Conservation (phyloP, 176 grass and related monocot genomes). For the Canna indica region DNA sequence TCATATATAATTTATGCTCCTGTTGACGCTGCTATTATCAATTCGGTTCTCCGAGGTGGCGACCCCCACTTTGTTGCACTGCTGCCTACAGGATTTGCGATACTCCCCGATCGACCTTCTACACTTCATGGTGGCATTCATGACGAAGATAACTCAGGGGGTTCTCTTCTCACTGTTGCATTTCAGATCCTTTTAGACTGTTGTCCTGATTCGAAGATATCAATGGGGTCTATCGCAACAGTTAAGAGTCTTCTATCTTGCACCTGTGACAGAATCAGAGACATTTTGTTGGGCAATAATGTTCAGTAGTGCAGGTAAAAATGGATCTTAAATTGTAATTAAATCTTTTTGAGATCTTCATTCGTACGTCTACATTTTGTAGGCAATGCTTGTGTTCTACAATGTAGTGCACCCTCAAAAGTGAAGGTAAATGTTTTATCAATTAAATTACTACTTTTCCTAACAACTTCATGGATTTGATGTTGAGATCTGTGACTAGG, state of each 20-base stretch:
- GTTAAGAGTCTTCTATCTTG: slow-evolving; percentile 18
- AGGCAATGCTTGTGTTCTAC: no score
- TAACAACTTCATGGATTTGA: no score
- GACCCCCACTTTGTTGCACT: slow-evolving; percentile 9
- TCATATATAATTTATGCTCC: slow-evolving; percentile 49
- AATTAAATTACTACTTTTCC: no score
- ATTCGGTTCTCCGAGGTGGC: slow-evolving; percentile 9
- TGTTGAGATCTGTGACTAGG: no score
- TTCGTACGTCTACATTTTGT: no score
- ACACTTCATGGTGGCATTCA: not conserved
- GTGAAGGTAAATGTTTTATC: no score
- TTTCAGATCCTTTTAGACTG: slow-evolving; percentile 51
- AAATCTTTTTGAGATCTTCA: no score
- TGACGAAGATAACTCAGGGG: slow-evolving; percentile 1
- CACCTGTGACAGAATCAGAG: slow-evolving; percentile 27
- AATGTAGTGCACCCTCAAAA: no score
- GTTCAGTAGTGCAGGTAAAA: not conserved
- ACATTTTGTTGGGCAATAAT: slow-evolving; percentile 9
- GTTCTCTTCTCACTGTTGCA: slow-evolving; percentile 38
- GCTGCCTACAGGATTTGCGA: slow-evolving; percentile 34
- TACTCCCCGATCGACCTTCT: slow-evolving; percentile 13
- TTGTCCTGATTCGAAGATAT: slow-evolving; percentile 15
- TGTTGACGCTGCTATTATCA: slow-evolving; percentile 21
- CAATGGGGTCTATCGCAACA: slow-evolving; percentile 8
- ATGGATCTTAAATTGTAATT: no score